phyloP scores from a whole-genome alignment of 2,329 filamentous ascomycete genomes.

The Chaetomium strumarium region DNA sequence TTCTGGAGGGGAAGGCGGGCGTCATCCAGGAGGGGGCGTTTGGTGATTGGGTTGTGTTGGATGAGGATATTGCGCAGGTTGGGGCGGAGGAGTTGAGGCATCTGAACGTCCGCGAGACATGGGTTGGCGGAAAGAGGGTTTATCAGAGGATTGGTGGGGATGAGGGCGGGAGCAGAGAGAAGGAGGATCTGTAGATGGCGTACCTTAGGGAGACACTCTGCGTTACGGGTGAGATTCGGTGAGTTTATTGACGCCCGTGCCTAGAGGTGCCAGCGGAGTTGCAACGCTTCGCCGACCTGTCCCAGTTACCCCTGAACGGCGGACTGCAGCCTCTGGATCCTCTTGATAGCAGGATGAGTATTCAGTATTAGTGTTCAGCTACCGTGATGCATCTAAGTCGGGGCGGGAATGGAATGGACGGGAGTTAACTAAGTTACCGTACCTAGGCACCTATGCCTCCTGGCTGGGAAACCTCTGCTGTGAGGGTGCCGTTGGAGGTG shows the following conservation, averaged over 20 bases:
- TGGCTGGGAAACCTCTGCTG: conserved; percentile 36
- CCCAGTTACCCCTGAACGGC: neutral
- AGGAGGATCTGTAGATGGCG: conserved; percentile 13
- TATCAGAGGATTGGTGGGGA: conserved; percentile 32
- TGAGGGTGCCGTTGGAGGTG: conserved; percentile 33
- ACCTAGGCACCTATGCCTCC: conserved; percentile 40
- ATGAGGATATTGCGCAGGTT: conserved; percentile 47
- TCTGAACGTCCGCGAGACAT: conserved; percentile 58
- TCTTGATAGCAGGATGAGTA: conserved; percentile 30
- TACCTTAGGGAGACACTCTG: neutral
- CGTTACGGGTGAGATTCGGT: neutral
- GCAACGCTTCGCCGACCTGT: neutral
- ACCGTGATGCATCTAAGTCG: too few relatives aligned
- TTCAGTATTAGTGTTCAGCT: too few relatives aligned
- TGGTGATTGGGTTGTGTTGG: conserved; percentile 67
- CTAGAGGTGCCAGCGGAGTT: neutral
- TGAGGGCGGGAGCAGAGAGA: neutral
- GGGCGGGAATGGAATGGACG: too few relatives aligned
- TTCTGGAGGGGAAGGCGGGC: conserved; percentile 53
- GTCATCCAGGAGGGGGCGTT: conserved; percentile 54
- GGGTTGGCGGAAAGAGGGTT: conserved; percentile 55
- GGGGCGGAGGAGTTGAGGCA: conserved; percentile 47
- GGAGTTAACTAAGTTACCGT: too few relatives aligned
- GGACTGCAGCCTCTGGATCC: conserved; percentile 29
- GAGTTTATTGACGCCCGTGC: neutral